phyloP scores from a whole-genome alignment of 176 grass and related monocot species.

The Miscanthus lutarioriparius region DNA sequence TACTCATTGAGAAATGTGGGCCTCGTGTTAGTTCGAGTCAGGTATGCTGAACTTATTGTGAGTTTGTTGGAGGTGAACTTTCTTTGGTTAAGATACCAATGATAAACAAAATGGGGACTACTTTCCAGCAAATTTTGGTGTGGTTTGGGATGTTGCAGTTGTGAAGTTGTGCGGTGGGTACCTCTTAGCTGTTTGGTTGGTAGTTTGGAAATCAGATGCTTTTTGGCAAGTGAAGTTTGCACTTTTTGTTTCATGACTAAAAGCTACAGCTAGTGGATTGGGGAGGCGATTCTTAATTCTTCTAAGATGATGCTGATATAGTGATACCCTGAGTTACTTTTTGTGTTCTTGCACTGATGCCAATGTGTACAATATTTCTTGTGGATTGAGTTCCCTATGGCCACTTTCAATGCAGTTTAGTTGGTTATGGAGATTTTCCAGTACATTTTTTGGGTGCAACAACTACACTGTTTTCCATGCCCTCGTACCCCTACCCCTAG shows the following conservation, averaged over 20 bases:
- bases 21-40: slow-evolving; percentile 20
- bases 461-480: background rate
- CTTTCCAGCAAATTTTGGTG: slow-evolving; percentile 11
- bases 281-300: background rate
- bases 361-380: slow-evolving; percentile 4
- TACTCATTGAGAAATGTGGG: slow-evolving; percentile 3
- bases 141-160: slow-evolving; percentile 37
- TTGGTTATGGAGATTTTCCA: background rate
- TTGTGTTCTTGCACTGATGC: background rate
- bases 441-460: background rate
- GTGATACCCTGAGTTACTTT: background rate
- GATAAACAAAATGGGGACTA: background rate
- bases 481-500: background rate
- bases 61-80: slow-evolving; percentile 27
- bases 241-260: slow-evolving; percentile 27
- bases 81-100: slow-evolving; percentile 21
- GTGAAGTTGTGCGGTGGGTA: slow-evolving; percentile 39
- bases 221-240: slow-evolving; percentile 28
- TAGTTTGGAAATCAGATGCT: slow-evolving; percentile 30
- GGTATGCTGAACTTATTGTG: background rate
- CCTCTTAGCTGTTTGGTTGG: slow-evolving; percentile 39
- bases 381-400: background rate
- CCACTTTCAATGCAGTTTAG: slow-evolving; percentile 25
- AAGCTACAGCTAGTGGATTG: background rate
- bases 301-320: background rate